Conservation (phyloP, 352 stramenopile genomes). For the Pythium sukuiense region DNA sequence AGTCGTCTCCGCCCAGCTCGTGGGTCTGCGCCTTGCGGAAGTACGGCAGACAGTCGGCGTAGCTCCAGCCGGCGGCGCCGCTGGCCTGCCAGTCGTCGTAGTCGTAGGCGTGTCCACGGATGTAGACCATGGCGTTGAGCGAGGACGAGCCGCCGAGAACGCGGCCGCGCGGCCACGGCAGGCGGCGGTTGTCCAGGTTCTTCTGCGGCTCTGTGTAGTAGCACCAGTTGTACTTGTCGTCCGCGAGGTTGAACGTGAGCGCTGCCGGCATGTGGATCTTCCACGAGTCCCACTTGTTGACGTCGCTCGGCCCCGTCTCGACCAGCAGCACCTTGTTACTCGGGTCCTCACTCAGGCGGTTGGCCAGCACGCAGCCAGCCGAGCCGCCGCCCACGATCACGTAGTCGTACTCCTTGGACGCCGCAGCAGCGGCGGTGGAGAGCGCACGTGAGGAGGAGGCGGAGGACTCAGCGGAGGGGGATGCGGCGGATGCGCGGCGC, state of each 20-base stretch:
- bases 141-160: conserved; percentile 89
- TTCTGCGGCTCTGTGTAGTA: conserved; percentile 88
- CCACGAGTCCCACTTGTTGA: conserved; percentile 87
- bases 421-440: conserved; percentile 7
- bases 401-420: conserved; percentile 80
- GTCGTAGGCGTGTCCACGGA: conserved; percentile 84
- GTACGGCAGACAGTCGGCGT: conserved; percentile 86
- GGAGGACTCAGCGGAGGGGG: not conserved
- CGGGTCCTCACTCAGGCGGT: conserved; percentile 81
- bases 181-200: conserved; percentile 68
- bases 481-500: not conserved
- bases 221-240: conserved; percentile 88
- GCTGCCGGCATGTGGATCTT: conserved; percentile 90
- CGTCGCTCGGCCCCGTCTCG: conserved; percentile 85
- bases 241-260: conserved; percentile 81
- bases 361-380: conserved; percentile 90
- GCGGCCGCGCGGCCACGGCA: conserved; percentile 85
- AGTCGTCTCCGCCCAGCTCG: conserved; percentile 71
- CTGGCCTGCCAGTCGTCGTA: conserved; percentile 85
- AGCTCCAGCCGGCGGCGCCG: conserved; percentile 81
- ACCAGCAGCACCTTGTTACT: conserved; percentile 88
- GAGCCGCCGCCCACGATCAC: conserved; percentile 92
- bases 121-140: conserved; percentile 92
- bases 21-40: conserved; percentile 86
- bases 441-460: conserved; percentile 5